phyloP scores from a whole-genome alignment of 2,329 filamentous ascomycete genomes.

The Fusarium chaquense region DNA sequence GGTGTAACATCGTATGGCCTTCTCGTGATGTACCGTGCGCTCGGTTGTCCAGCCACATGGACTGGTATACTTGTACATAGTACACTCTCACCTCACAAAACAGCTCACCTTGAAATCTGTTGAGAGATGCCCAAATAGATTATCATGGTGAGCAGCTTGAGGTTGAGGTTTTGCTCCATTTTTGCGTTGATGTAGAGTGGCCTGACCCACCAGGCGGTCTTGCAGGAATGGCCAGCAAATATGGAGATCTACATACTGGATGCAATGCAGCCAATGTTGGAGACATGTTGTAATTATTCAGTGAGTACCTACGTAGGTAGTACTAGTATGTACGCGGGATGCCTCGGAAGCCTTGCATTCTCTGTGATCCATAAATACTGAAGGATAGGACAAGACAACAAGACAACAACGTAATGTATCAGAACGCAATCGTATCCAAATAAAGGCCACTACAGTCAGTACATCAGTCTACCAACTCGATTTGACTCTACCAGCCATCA shows the following conservation, averaged over 20 bases:
- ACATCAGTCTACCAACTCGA: neutral
- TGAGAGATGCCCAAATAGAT: neutral
- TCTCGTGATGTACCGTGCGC: slow-evolving; percentile 1
- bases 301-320: neutral
- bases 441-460: slow-evolving; percentile 13
- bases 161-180: neutral
- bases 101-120: neutral
- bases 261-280: neutral
- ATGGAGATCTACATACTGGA: neutral
- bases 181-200: neutral
- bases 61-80: neutral
- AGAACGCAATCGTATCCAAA: slow-evolving; percentile 32
- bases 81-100: neutral
- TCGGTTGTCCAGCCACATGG: slow-evolving; percentile 22
- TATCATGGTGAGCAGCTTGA: neutral
- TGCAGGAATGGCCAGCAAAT: slow-evolving; percentile 2
- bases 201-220: neutral
- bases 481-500: neutral
- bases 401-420: slow-evolving; percentile 22
- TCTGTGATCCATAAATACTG: slow-evolving; percentile 9
- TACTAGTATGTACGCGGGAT: neutral
- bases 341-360: slow-evolving; percentile 13
- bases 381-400: slow-evolving; percentile 20
- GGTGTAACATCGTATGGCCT: slow-evolving; percentile 10
- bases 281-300: slow-evolving; percentile 12